Evolutionary conservation across 441 rosid genomes (phyloP).

Genomic region (Cnidoscolus chayamansa): DNA sequence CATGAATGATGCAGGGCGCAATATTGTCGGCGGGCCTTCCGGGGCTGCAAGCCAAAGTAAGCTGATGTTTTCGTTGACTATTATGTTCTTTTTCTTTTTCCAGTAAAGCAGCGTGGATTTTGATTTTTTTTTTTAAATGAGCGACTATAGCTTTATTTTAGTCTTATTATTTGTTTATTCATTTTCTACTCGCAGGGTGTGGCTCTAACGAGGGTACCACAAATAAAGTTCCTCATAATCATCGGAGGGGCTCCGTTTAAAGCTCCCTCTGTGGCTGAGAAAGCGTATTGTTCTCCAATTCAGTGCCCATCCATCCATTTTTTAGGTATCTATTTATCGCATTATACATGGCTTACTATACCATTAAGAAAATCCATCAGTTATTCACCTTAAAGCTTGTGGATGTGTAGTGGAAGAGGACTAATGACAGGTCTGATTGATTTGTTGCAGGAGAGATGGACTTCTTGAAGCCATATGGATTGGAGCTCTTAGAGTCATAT

Average conservation of each 20-base stretch:
- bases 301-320: constrained; percentile 66
- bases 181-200: constrained; percentile 44
- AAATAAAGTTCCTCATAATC: constrained; percentile 59
- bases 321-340: constrained; percentile 40
- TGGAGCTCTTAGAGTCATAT: constrained; percentile 46
- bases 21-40: constrained; percentile 63
- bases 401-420: too few relatives aligned
- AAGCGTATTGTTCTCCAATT: constrained; percentile 58
- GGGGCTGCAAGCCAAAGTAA: constrained; percentile 70
- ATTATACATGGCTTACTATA: too few relatives aligned
- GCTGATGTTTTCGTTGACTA: constrained; percentile 4
- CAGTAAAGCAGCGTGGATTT: too few relatives aligned
- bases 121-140: too few relatives aligned
- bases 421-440: background rate
- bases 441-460: constrained; percentile 69
- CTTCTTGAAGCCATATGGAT: constrained; percentile 67
- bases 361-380: too few relatives aligned
- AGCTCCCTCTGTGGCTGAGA: constrained; percentile 44
- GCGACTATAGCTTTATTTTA: background rate
- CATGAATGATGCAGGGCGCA: constrained; percentile 51
- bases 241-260: constrained; percentile 74
- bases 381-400: too few relatives aligned
- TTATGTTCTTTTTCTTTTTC: background rate
- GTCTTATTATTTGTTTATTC: background rate
- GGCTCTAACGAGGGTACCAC: constrained; percentile 65